phyloP scores from a whole-genome alignment of 257 asterid genomes.

The Haberlea rhodopensis region DNA sequence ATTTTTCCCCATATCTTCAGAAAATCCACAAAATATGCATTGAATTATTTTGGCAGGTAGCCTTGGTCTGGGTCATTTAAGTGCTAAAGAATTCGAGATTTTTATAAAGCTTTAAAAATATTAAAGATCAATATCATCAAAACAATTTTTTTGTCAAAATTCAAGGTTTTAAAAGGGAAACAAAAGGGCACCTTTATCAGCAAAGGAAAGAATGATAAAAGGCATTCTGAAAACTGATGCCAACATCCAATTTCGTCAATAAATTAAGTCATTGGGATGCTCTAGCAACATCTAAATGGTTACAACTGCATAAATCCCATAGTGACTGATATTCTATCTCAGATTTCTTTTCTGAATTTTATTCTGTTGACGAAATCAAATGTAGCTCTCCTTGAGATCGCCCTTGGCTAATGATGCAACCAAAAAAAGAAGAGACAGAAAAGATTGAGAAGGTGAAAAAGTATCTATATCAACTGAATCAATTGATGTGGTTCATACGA shows the following conservation, averaged over 20 bases:
- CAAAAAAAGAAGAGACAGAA: conserved; percentile 3
- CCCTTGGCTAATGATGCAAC: conserved; percentile 13
- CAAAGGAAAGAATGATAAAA: background rate
- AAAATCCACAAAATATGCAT: too few relatives aligned
- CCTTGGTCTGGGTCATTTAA: too few relatives aligned
- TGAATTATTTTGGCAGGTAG: too few relatives aligned
- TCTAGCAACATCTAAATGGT: background rate
- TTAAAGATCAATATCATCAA: background rate
- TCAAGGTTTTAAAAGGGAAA: background rate
- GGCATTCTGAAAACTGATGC: background rate
- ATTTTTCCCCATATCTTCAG: too few relatives aligned
- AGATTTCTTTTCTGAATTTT: background rate
- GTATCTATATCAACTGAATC: background rate
- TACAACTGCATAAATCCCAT: conserved; percentile 1
- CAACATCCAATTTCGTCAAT: background rate
- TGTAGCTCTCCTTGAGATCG: background rate
- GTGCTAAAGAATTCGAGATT: too few relatives aligned
- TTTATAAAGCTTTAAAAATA: conserved; percentile 4
- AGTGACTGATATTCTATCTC: background rate
- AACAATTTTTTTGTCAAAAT: background rate
- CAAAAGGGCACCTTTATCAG: background rate
- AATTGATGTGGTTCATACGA: background rate
- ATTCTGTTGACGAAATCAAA: background rate
- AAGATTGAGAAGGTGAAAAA: conserved; percentile 1
- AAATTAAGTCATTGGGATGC: conserved; percentile 4